A percentile compares a stretch with the other conserved stretches of the same genome.
These are phyloP conservation scores for Penstemon barbatus DNA, from an alignment of 257 asterid species.

Conservation along the genomic window DNA sequence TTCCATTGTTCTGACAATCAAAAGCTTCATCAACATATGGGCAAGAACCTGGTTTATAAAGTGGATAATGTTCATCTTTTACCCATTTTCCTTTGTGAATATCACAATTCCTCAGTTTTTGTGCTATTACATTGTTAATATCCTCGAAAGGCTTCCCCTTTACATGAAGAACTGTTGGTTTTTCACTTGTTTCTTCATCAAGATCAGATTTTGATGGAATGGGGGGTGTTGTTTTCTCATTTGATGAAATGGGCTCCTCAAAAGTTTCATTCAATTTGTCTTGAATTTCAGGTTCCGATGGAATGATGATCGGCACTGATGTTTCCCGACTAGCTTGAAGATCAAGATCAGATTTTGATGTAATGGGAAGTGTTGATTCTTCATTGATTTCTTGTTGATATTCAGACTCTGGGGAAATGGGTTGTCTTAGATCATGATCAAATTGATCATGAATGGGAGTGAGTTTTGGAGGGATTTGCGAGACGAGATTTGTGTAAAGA, in stretches of 20 bases:
- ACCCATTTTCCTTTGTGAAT: constrained; percentile 77
- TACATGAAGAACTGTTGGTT: not conserved
- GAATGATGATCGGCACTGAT: constrained; percentile 25
- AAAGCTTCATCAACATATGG: constrained; percentile 90
- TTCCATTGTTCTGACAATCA: constrained; percentile 83
- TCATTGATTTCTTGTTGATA: constrained; percentile 19
- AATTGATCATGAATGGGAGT: constrained; percentile 17
- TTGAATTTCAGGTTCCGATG: constrained; percentile 21
- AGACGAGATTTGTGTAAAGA: constrained; percentile 38
- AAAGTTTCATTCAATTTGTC: constrained; percentile 21
- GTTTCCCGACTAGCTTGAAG: constrained; percentile 7
- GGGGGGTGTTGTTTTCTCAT: constrained; percentile 17
- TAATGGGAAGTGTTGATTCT: constrained; percentile 19
- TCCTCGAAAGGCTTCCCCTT: constrained; percentile 25
- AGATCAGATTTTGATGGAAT: constrained; percentile 32
- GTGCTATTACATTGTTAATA: constrained; percentile 23
- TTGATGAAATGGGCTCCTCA: constrained; percentile 22
- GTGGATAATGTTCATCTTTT: constrained; percentile 74
- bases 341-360: constrained; percentile 35
- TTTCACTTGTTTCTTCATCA: constrained; percentile 32
- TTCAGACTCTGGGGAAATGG: constrained; percentile 26
- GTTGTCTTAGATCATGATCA: constrained; percentile 14
- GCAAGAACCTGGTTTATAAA: constrained; percentile 72
- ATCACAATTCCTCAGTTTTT: constrained; percentile 57
- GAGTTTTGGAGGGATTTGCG: constrained; percentile 45